Percentiles rank a stretch among this genome's conserved stretches.
These are phyloP conservation scores for Bromus sterilis DNA, from an alignment of 176 grass and related monocot genomes.

Conservation along the genomic window DNA sequence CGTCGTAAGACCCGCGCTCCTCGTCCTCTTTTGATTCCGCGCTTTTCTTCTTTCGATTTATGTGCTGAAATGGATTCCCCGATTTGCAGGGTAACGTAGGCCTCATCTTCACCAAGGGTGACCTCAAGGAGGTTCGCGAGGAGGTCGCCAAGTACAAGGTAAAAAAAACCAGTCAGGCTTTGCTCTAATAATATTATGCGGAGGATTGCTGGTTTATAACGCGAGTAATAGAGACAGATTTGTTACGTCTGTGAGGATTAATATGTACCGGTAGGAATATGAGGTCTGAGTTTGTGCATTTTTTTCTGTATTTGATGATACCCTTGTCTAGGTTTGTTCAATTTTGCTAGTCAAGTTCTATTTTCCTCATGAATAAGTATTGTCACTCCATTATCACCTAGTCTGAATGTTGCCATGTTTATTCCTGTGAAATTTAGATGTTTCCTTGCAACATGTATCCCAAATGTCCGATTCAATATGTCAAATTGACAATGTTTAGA, in stretches of 20 bases:
- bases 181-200: too few relatives aligned
- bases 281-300: background rate
- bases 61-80: background rate
- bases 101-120: slow-evolving; percentile 90
- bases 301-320: background rate
- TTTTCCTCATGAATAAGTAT: background rate
- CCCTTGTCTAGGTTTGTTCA: background rate
- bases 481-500: background rate
- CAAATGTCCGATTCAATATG: background rate
- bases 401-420: background rate
- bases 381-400: background rate
- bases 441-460: background rate
- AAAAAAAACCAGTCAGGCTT: too few relatives aligned
- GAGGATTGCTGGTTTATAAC: background rate
- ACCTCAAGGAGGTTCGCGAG: slow-evolving; percentile 85
- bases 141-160: slow-evolving; percentile 88
- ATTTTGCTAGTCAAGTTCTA: background rate
- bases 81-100: slow-evolving; percentile 64
- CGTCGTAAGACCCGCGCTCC: slow-evolving; percentile 16
- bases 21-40: background rate
- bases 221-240: background rate
- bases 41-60: background rate
- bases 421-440: background rate
- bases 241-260: background rate
- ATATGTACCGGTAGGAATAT: background rate